Base-by-base conservation (phyloP, 2,329 filamentous ascomycete species). In the Aspergillus caelatus region DNA sequence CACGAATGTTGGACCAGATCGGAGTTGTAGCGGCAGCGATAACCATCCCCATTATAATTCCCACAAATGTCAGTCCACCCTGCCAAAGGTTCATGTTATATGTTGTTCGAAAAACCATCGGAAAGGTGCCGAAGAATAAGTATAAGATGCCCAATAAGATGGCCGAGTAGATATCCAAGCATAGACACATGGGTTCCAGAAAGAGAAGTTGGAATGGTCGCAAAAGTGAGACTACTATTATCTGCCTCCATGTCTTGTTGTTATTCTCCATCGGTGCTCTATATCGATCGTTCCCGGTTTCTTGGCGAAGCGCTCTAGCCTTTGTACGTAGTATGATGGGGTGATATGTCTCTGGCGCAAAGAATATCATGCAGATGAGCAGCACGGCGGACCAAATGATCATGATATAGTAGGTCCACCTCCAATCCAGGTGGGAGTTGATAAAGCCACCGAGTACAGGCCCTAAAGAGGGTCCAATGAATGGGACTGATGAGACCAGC, bases 61-160 rank as follows among this genome's bases (percentile, higher is more conserved):
- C 79, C 48, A 94, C 71, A 75, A 96, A 96, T 4, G 88, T 84
- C 62, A 94, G 79, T 21, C 92, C 93, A 19, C 86, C 82, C 77
- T 95, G 90, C 82, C 90, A 94, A 16, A 92, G 80, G 60, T 87
- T 88, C 80, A 96, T 94, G 28, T 85, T 87, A 74, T 95, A 89
- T 58, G 89, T 88, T 48, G 83, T 85, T 41, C 83, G 76, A 72
- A 96, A 96, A 12, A 96, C 88, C 36, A 95, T 80, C 1, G 88
- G 85, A 70, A 96, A 95, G 0, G 92, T 92, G 28, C 92, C 92
- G 75, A 96, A 95, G 81, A 94, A 96, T 53, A 96, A 85, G 74
- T 96, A 96, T 3, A 96, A 80, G 43, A 95, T 89, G 1, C 92
- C 93, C 1, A 96, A 82, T 16, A 96, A 80, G 58, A 97, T 85